Conservation (phyloP, 1,284 basidiomycete genomes). For the Nidula niveotomentosa region DNA sequence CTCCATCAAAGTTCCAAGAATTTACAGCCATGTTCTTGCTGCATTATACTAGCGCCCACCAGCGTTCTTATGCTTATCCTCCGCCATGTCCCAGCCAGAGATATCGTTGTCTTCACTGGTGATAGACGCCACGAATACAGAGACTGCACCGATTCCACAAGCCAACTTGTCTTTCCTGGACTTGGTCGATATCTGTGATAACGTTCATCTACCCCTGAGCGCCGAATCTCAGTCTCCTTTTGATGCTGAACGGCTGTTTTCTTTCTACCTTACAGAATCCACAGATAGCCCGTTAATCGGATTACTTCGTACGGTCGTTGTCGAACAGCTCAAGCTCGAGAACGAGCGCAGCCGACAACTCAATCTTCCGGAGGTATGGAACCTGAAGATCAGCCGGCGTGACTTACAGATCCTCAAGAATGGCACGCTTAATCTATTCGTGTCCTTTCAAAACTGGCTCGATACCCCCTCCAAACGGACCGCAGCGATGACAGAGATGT, state of each 20-base stretch:
- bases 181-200: conserved; percentile 63
- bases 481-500: conserved; percentile 57
- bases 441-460: conserved; percentile 54
- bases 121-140: background rate
- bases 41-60: background rate
- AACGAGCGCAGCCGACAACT: conserved; percentile 32
- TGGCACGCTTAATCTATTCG: conserved; percentile 25
- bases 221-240: conserved; percentile 16
- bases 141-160: background rate
- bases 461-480: conserved; percentile 58
- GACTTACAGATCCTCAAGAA: conserved; percentile 20
- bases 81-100: background rate
- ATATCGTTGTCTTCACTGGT: background rate
- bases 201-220: conserved; percentile 42
- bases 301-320: conserved; percentile 57
- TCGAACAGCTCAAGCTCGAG: conserved; percentile 52
- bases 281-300: conserved; percentile 56
- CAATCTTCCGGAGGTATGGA: conserved; percentile 37
- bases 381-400: conserved; percentile 25
- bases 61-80: background rate
- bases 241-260: conserved; percentile 43
- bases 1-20: too few relatives aligned
- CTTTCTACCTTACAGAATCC: conserved; percentile 49
- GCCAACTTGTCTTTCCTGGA: conserved; percentile 47
- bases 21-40: too few relatives aligned